A percentile compares a stretch with the other conserved stretches of the same genome.
phyloP scores from a whole-genome alignment of 1,284 basidiomycete species.

The Tausonia pullulans region DNA sequence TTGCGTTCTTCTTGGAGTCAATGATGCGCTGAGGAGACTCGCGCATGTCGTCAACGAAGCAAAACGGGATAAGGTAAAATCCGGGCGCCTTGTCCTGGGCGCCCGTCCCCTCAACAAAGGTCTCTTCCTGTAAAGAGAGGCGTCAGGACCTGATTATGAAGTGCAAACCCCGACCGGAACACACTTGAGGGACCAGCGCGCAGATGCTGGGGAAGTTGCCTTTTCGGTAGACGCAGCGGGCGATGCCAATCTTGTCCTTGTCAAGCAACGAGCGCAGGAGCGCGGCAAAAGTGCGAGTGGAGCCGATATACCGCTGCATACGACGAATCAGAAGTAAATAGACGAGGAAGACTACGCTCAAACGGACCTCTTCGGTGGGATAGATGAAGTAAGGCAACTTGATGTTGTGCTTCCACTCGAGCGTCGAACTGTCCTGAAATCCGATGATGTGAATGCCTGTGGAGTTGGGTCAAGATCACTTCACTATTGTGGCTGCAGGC shows the following conservation, averaged over 20 bases:
- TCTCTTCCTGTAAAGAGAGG: slow-evolving; percentile 48
- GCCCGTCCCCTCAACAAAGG: slow-evolving; percentile 52
- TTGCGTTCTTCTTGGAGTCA: slow-evolving; percentile 38
- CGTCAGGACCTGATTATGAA: neutral
- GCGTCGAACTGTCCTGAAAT: slow-evolving; percentile 64
- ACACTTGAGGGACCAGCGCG: slow-evolving; percentile 74
- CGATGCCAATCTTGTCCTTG: slow-evolving; percentile 73
- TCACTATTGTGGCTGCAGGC: neutral
- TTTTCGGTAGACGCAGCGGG: slow-evolving; percentile 55
- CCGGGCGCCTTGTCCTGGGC: slow-evolving; percentile 72
- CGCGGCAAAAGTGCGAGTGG: slow-evolving; percentile 80
- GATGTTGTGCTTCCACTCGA: slow-evolving; percentile 76
- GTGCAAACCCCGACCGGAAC: slow-evolving; percentile 15
- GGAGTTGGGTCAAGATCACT: slow-evolving; percentile 3
- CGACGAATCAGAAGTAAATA: neutral
- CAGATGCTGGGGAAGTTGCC: slow-evolving; percentile 72
- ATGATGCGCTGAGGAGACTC: slow-evolving; percentile 45
- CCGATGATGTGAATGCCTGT: slow-evolving; percentile 77
- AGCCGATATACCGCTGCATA: slow-evolving; percentile 62
- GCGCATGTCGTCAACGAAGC: slow-evolving; percentile 89
- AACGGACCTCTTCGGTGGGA: slow-evolving; percentile 70
- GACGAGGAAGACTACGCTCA: neutral
- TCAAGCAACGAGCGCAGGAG: slow-evolving; percentile 71
- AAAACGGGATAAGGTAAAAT: slow-evolving; percentile 81
- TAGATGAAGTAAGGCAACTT: slow-evolving; percentile 88